Base-by-base conservation (phyloP, 371 early-diverging fungal genomes). In the Smittium mucronatum region DNA sequence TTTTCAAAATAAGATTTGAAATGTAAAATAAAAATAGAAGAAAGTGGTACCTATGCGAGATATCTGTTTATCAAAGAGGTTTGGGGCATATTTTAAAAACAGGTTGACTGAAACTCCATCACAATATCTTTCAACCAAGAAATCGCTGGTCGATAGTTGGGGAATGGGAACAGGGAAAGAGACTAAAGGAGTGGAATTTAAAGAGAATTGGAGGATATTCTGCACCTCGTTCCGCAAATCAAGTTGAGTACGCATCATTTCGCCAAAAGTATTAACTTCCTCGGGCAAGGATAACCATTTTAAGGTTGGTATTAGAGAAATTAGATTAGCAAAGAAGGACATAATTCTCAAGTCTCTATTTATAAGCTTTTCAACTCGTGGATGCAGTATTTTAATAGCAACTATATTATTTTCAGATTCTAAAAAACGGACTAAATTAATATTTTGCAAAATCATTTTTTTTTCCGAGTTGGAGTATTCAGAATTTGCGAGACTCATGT, bases 331-430 rank as follows among this genome's bases (percentile, higher is more conserved):
- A 65, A 87, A 83, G 67, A 83, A 80, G 2, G 74, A 70, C 85
- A 95, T 88, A 58, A 95, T 89, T 25, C 80, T 82, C 71, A 97
- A 76, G 76, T 97, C 98, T 1, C 88, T 80, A 15, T 80, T 75
- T 0, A 97, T 89, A 17, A 84, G 76, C 28, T 80, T 74, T 2
- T 79, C 82, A 2, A 90, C 91, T 2, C 83, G 79, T 1, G 97
- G 97, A 76, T 97, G 96, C 16, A 95, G 81, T 15, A 99, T 90
- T 76, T 99, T 97, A 72, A 99, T 86, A 0, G 97, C 97, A 15
- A 93, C 92, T 0, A 11, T 21, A 47, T 47, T 47, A 11, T 47
- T 47, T 47, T 47, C 47, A 11, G 47, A 47, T 47, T 21, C 21
- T 21, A 47, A 47, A 21, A 47, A 47, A 47, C 21, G 5, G 47